Conservation (phyloP, 78 protist genomes). For the Thecamonas trahens region DNA sequence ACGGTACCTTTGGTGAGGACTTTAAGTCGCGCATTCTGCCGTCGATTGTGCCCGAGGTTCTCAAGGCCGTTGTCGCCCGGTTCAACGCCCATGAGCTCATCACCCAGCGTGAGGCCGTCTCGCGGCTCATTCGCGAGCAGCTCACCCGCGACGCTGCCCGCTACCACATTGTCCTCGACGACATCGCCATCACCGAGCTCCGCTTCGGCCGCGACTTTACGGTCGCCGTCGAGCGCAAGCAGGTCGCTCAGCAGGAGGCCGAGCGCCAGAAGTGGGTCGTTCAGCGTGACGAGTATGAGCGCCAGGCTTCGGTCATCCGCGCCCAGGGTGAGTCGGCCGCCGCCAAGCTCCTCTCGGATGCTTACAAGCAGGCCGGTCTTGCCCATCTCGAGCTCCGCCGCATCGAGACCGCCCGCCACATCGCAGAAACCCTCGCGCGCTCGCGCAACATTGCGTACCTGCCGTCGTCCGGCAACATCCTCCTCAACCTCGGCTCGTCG, state of each 20-base stretch:
- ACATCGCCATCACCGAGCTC: slow-evolving; percentile 62
- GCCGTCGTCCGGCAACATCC: slow-evolving; percentile 29
- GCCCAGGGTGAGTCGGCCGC: slow-evolving; percentile 80
- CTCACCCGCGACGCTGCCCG: slow-evolving; percentile 24
- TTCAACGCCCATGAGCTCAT: slow-evolving; percentile 75
- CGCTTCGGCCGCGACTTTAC: slow-evolving; percentile 66
- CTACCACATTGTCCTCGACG: slow-evolving; percentile 59
- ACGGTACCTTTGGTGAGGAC: slow-evolving; percentile 43
- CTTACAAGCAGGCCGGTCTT: slow-evolving; percentile 29
- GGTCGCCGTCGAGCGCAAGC: slow-evolving; percentile 72
- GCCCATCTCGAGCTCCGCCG: slow-evolving; percentile 42
- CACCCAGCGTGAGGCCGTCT: slow-evolving; percentile 63
- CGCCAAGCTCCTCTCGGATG: slow-evolving; percentile 33
- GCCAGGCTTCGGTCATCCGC: slow-evolving; percentile 56
- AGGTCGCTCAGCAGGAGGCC: slow-evolving; percentile 79
- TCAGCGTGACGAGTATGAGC: slow-evolving; percentile 61
- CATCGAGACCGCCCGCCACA: slow-evolving; percentile 64
- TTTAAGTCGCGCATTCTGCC: slow-evolving; percentile 72
- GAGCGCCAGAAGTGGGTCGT: slow-evolving; percentile 63
- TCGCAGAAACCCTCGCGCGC: slow-evolving; percentile 52
- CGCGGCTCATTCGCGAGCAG: slow-evolving; percentile 14
- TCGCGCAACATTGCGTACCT: slow-evolving; percentile 55
- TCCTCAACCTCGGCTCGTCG: slow-evolving; percentile 36
- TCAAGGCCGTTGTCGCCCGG: slow-evolving; percentile 70
- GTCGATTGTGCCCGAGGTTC: slow-evolving; percentile 46